Conservation (phyloP, 2,329 filamentous ascomycete genomes). For the Parafenestella ontariensis region DNA sequence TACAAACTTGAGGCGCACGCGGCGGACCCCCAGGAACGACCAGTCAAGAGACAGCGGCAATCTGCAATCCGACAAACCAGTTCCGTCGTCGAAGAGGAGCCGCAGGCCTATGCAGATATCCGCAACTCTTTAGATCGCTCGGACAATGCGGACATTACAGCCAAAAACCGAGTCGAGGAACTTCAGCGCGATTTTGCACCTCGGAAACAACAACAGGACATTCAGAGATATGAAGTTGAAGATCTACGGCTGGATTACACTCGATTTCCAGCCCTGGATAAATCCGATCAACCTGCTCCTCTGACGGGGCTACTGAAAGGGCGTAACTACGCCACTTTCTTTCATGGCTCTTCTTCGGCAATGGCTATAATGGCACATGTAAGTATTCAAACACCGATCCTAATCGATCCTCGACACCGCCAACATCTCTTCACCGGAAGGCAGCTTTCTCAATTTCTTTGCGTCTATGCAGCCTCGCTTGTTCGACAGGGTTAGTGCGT, state of each 20-base stretch:
- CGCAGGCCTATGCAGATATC: neutral
- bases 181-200: constrained; percentile 1
- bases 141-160: neutral
- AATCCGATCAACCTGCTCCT: neutral
- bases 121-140: neutral
- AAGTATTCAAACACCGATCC: neutral
- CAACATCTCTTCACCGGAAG: neutral
- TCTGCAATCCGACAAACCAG: neutral
- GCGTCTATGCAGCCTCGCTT: neutral
- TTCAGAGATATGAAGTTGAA: neutral
- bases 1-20: constrained; percentile 33
- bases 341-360: constrained; percentile 50
- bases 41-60: neutral
- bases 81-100: neutral
- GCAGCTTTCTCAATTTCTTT: neutral
- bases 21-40: neutral
- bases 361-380: constrained; percentile 30
- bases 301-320: constrained; percentile 37
- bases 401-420: neutral
- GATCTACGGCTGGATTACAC: neutral
- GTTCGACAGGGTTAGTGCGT: neutral
- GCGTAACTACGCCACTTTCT: constrained; percentile 49
- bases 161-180: constrained; percentile 10
- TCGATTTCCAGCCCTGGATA: neutral
- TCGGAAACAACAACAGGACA: neutral